Percentiles rank a stretch among this genome's conserved stretches.
phyloP scores from a whole-genome alignment of 2,329 filamentous ascomycete genomes.

The Torrubiellomyces zombiae region DNA sequence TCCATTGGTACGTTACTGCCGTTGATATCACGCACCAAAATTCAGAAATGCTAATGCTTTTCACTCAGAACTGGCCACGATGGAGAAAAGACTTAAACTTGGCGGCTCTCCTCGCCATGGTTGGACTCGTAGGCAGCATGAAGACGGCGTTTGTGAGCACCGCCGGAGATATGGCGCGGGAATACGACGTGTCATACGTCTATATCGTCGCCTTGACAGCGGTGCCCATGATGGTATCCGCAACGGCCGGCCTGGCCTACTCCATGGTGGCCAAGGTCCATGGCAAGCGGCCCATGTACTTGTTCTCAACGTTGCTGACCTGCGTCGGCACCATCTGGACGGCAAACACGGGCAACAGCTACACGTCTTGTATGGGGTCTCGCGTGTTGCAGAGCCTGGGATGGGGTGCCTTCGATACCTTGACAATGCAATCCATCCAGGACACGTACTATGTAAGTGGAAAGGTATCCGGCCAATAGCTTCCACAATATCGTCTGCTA shows the following conservation, averaged over 20 bases:
- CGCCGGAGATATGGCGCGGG: slow-evolving; percentile 24
- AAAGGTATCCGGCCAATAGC: too few relatives aligned
- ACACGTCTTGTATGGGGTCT: slow-evolving; percentile 31
- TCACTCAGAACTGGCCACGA: slow-evolving; percentile 34
- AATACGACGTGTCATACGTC: slow-evolving; percentile 28
- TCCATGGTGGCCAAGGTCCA: slow-evolving; percentile 26
- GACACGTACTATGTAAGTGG: slow-evolving; percentile 38
- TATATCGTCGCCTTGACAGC: slow-evolving; percentile 33
- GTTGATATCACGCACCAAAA: neutral
- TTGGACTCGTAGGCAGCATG: slow-evolving; percentile 29
- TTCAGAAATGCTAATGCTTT: neutral
- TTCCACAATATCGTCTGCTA: neutral
- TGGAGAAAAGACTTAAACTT: slow-evolving; percentile 36
- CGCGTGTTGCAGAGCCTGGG: slow-evolving; percentile 38
- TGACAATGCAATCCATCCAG: slow-evolving; percentile 34
- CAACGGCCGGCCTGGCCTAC: slow-evolving; percentile 25
- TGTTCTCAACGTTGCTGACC: slow-evolving; percentile 26
- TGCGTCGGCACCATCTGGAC: slow-evolving; percentile 36
- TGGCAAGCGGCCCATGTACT: slow-evolving; percentile 37
- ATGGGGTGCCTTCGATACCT: slow-evolving; percentile 41
- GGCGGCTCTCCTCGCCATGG: slow-evolving; percentile 26
- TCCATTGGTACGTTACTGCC: slow-evolving; percentile 28
- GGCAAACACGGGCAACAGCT: slow-evolving; percentile 22
- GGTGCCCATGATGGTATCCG: slow-evolving; percentile 32
- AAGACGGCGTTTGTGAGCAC: slow-evolving; percentile 37